Percentiles rank a stretch among this genome's conserved stretches.
Evolutionary conservation across 2,329 filamentous ascomycete species (phyloP).

Genomic region (Elsinoe perseae): DNA sequence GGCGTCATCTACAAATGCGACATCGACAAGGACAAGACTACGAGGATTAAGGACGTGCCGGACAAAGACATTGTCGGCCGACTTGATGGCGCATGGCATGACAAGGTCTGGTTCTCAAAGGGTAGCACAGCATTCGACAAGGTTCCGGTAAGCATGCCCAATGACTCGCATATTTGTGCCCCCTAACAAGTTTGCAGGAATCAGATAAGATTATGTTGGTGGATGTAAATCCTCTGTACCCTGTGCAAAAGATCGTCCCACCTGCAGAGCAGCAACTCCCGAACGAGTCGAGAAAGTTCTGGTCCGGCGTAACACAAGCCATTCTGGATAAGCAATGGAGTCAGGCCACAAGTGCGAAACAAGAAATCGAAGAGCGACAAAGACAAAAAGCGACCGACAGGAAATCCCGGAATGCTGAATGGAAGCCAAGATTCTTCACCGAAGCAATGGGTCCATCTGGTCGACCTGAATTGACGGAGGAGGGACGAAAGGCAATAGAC

Average conservation of each 20-base stretch:
- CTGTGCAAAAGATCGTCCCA: slow-evolving; percentile 71
- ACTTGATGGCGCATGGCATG: slow-evolving; percentile 80
- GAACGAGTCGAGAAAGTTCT: slow-evolving; percentile 84
- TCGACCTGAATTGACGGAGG: slow-evolving; percentile 54
- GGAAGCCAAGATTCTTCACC: slow-evolving; percentile 83
- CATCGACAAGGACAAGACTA: slow-evolving; percentile 73
- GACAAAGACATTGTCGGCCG: slow-evolving; percentile 75
- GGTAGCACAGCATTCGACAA: slow-evolving; percentile 40
- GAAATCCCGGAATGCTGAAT: slow-evolving; percentile 60
- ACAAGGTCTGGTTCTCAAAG: slow-evolving; percentile 55
- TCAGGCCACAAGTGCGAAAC: slow-evolving; percentile 77
- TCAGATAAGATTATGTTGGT: slow-evolving; percentile 66
- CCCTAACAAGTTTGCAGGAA: slow-evolving; percentile 26
- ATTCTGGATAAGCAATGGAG: slow-evolving; percentile 76
- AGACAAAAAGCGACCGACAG: slow-evolving; percentile 75
- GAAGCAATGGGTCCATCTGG: slow-evolving; percentile 52
- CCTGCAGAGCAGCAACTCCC: slow-evolving; percentile 69
- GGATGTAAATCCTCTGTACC: slow-evolving; percentile 75
- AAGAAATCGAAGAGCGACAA: slow-evolving; percentile 85
- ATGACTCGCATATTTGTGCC: slow-evolving; percentile 1
- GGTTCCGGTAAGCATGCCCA: slow-evolving; percentile 47
- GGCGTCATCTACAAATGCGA: slow-evolving; percentile 78
- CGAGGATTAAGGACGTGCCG: slow-evolving; percentile 74
- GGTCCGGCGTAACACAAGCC: slow-evolving; percentile 78
- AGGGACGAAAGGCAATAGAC: slow-evolving; percentile 52